Base-by-base conservation (phyloP, 179 eudicot genomes). In the Patellifolia procumbens region DNA sequence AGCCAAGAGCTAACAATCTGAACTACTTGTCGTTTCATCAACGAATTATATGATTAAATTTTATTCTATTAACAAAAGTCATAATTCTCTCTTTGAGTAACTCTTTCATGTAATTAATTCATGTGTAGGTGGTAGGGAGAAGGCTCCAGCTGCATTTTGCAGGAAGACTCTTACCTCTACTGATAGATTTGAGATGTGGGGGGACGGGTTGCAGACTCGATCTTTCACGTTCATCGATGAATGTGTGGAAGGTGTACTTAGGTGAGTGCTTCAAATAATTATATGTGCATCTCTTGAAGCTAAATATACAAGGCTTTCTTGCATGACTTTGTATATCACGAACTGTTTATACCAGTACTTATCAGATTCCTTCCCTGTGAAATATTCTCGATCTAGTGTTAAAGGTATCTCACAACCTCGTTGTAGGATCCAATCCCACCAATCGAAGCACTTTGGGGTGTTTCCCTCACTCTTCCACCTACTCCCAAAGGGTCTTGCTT, bases 131-230 rank as follows among this genome's bases (percentile, higher is more conserved):
- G 97, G 98, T 20, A 86, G 98, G 85, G 98, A 94, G 83, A 94
- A 94, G 78, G 98, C 98, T 68, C 98, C 98, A 65, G 98, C 98
- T 83, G 98, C 98, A 1, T 94, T 94, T 64, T 92, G 98, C 77
- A 87, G 98, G 83, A 94, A 94, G 83, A 86, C 93, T 45, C 79
- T 91, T 45, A 91, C 97, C 52, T 83, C 98, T 5, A 83, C 90
- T 48, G 97, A 92, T 75, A 94, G 81, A 83, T 94, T 94, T 85
- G 97, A 94, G 88, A 94, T 94, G 98, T 94, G 98, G 98, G 98
- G 98, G 32, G 98, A 92, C 83, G 97, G 98, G 31, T 79, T 87
- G 59, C 98, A 94, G 80, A 94, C 98, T 32, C 89, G 98, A 68
- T 94, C 98, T 20, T 92, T 94, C 81, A 94, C 98, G 75, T 94